These are phyloP conservation scores for Alternaria conjuncta DNA, from an alignment of 2,329 filamentous ascomycete genomes.

Conservation along the genomic window DNA sequence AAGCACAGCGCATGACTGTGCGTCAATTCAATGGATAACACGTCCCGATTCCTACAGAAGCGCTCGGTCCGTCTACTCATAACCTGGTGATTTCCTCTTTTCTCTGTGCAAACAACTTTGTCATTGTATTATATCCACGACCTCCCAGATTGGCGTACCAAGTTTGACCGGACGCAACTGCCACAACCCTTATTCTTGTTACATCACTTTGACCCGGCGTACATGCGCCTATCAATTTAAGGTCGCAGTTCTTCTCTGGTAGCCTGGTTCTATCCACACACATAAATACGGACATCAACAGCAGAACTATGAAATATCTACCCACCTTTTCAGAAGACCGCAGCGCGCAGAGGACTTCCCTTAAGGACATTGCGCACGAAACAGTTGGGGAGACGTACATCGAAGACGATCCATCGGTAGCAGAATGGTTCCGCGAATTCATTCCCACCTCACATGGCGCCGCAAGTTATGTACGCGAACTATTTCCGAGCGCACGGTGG, in stretches of 20 bases:
- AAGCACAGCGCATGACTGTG: slow-evolving; percentile 14
- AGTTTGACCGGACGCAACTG: not conserved
- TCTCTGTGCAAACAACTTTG: not conserved
- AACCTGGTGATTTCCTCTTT: not conserved
- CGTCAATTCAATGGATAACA: slow-evolving; percentile 9
- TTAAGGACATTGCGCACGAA: slow-evolving; percentile 26
- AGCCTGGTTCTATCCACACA: not conserved
- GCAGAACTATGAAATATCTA: slow-evolving; percentile 16
- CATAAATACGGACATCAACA: not conserved
- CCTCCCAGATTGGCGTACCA: not conserved
- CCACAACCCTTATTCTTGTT: not conserved
- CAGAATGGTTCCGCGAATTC: slow-evolving; percentile 35
- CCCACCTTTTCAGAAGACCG: slow-evolving; percentile 19
- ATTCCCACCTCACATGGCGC: slow-evolving; percentile 31
- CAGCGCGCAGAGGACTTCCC: slow-evolving; percentile 16
- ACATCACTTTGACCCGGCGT: not conserved
- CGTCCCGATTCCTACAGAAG: not conserved
- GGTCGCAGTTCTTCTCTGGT: not conserved
- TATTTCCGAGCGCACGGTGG: slow-evolving; percentile 41
- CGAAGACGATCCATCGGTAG: slow-evolving; percentile 39
- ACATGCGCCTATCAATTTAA: not conserved
- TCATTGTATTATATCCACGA: not conserved
- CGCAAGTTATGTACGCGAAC: slow-evolving; percentile 29
- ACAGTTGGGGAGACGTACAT: slow-evolving; percentile 30
- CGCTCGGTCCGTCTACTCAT: not conserved